Conservation (phyloP, 108 stramenopile species). For the Poteriospumella lacustris region DNA sequence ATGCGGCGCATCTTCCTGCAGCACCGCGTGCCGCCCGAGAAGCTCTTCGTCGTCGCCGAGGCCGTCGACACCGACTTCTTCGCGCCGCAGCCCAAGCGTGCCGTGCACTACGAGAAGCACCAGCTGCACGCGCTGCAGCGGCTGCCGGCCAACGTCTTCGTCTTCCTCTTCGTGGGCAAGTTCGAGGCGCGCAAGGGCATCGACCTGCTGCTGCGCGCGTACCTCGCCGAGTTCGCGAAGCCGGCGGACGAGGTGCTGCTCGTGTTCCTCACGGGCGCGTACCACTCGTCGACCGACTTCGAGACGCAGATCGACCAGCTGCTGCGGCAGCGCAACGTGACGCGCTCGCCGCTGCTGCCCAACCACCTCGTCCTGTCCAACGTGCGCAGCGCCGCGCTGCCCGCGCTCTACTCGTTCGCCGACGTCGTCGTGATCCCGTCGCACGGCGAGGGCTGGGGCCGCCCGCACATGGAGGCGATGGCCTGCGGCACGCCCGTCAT, state of each 20-base stretch:
- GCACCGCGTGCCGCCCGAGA: conserved; percentile 17
- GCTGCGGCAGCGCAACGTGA: neutral
- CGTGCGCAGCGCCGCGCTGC: neutral
- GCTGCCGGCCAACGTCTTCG: neutral
- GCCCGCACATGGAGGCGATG: conserved; percentile 55
- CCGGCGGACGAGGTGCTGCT: conserved; percentile 6
- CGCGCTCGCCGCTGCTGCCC: neutral
- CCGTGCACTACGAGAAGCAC: neutral
- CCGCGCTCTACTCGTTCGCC: neutral
- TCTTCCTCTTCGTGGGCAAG: conserved; percentile 48
- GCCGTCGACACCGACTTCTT: conserved; percentile 40
- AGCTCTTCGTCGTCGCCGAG: conserved; percentile 33
- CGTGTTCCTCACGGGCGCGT: conserved; percentile 21
- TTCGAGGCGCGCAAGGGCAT: conserved; percentile 49
- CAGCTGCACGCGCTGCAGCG: too few species aligned
- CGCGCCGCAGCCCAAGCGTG: neutral
- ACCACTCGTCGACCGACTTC: conserved; percentile 29
- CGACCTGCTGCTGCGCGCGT: conserved; percentile 41
- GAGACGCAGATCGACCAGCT: conserved; percentile 2
- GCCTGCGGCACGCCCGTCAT: conserved; percentile 39
- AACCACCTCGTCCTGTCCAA: neutral
- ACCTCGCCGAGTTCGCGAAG: conserved; percentile 20
- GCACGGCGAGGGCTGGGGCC: conserved; percentile 57
- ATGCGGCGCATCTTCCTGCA: conserved; percentile 24
- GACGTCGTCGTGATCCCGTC: conserved; percentile 31